These are phyloP conservation scores for Mycosarcoma mackinlayi DNA, from an alignment of 1,284 basidiomycete species.

Conservation along the genomic window DNA sequence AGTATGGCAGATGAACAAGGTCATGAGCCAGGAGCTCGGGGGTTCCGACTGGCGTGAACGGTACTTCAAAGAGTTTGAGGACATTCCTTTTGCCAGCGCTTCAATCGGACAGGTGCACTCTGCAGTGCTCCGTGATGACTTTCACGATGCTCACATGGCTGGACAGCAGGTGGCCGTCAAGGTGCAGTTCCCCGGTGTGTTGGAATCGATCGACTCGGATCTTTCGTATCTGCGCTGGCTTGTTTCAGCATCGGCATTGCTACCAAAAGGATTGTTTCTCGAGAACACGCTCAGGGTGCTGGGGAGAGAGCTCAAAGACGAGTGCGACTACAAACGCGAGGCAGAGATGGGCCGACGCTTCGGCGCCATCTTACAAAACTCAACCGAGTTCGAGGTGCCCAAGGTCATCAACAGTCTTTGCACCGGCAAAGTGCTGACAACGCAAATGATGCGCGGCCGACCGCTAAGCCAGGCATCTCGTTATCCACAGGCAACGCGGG, in stretches of 20 bases:
- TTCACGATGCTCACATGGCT: slow-evolving; percentile 45
- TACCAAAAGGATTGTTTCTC: slow-evolving; percentile 86
- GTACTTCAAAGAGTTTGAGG: slow-evolving; percentile 81
- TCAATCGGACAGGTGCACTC: slow-evolving; percentile 96
- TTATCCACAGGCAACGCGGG: slow-evolving; percentile 77
- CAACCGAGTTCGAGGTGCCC: slow-evolving; percentile 80
- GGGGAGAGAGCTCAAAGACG: slow-evolving; percentile 89
- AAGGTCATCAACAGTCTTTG: slow-evolving; percentile 82
- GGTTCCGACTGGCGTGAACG: slow-evolving; percentile 78
- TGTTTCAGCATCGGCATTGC: slow-evolving; percentile 79
- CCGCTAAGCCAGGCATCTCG: slow-evolving; percentile 78
- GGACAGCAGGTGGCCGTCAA: slow-evolving; percentile 80
- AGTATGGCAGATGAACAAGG: slow-evolving; percentile 92
- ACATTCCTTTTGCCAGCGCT: slow-evolving; percentile 91
- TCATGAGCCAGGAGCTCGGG: slow-evolving; percentile 77
- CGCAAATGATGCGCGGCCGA: slow-evolving; percentile 84
- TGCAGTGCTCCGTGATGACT: slow-evolving; percentile 73
- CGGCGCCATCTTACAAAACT: slow-evolving; percentile 58
- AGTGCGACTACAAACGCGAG: slow-evolving; percentile 93
- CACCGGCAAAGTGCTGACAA: slow-evolving; percentile 85
- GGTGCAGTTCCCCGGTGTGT: slow-evolving; percentile 94
- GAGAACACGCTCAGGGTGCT: slow-evolving; percentile 84
- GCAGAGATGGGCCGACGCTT: slow-evolving; percentile 80
- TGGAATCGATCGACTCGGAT: slow-evolving; percentile 86
- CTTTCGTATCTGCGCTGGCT: slow-evolving; percentile 86